Base-by-base conservation (phyloP, 805 yeast genomes). In the Priceomyces medius region DNA sequence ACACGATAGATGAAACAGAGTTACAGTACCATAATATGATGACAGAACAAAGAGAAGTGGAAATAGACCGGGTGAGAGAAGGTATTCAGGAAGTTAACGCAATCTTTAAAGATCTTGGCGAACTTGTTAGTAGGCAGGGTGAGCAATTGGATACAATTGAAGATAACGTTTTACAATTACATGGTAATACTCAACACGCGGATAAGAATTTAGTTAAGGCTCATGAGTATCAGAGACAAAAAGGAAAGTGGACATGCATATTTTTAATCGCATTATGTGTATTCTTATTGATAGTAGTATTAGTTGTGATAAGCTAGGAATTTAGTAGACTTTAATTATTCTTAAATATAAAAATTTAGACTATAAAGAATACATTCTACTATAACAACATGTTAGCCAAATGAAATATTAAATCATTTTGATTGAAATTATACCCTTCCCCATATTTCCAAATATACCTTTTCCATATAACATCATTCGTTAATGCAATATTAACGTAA, bases 11-110 rank as follows among this genome's bases (percentile, higher is more conserved):
- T 33, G 66, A 66, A 35, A 62, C 73, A 1, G 76, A 83, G 37
- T 55, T 85, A 17, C 85, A 80, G 47, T 80, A 81, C 47, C 91
- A 86, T 51, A 53, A 77, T 1, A 58, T 81, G 1, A 61, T 85
- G 4, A 80, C 89, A 2, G 79, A 81, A 42, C 91, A 88, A 54
- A 68, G 97, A 41, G 82, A 85, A 40, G 66, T 77, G 18, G 93
- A 88, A 46, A 85, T 90, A 23, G 69, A 73, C 21, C 81, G 79
- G 46, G 83, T 89, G 7, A 81, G 84, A 32, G 79, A 79, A 31
- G 95, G 96, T 0, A 88, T 89, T 8, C 77, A 74, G 40, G 97
- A 90, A 49, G 87, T 90, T 31, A 89, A 90, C 59, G 74, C 88
- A 7, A 89, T 90, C 3, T 89, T 88, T 59, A 80, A 81, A 49